Evolutionary conservation across 495 filamentous ascomycete genomes (phyloP).

Genomic region (Bombardia bombarda): DNA sequence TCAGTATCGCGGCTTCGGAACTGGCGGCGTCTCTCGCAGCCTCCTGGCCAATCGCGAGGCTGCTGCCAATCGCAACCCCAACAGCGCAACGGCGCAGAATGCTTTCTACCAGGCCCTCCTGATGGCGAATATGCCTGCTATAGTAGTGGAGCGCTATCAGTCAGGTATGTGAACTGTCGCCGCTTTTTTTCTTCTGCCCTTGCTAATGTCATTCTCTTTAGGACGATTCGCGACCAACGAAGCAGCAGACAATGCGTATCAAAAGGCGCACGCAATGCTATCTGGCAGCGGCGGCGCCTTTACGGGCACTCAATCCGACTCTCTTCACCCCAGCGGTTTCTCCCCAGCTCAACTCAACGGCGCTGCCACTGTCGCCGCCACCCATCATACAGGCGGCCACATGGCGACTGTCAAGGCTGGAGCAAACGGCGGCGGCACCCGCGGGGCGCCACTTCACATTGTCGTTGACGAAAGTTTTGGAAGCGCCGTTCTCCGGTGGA

Average conservation of each 20-base stretch:
- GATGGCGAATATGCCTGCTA: slow-evolving; percentile 83
- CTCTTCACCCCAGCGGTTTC: slow-evolving; percentile 30
- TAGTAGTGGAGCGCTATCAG: slow-evolving; percentile 81
- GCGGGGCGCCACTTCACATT: slow-evolving; percentile 76
- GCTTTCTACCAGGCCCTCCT: slow-evolving; percentile 90
- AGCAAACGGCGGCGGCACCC: slow-evolving; percentile 22
- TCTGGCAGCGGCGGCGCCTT: slow-evolving; percentile 35
- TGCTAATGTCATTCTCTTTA: neutral
- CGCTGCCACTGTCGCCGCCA: slow-evolving; percentile 79
- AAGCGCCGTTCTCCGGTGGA: slow-evolving; percentile 75
- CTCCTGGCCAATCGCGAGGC: slow-evolving; percentile 57
- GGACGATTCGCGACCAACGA: slow-evolving; percentile 68
- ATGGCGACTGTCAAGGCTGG: slow-evolving; percentile 42
- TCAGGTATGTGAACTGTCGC: slow-evolving; percentile 38
- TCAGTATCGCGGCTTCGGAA: slow-evolving; percentile 31
- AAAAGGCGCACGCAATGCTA: slow-evolving; percentile 61
- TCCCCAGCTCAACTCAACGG: slow-evolving; percentile 65
- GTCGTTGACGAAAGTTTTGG: slow-evolving; percentile 89
- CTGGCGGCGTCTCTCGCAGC: slow-evolving; percentile 35
- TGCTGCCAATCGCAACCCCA: slow-evolving; percentile 84
- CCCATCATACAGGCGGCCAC: slow-evolving; percentile 60
- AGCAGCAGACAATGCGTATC: slow-evolving; percentile 64
- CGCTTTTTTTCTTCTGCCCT: neutral
- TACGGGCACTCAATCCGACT: slow-evolving; percentile 22
- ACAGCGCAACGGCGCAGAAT: slow-evolving; percentile 77